Evolutionary conservation across 805 yeast species (phyloP), one percentile per base, ranked within the genome.

Genomic region (Candida sonorensis): DNA sequence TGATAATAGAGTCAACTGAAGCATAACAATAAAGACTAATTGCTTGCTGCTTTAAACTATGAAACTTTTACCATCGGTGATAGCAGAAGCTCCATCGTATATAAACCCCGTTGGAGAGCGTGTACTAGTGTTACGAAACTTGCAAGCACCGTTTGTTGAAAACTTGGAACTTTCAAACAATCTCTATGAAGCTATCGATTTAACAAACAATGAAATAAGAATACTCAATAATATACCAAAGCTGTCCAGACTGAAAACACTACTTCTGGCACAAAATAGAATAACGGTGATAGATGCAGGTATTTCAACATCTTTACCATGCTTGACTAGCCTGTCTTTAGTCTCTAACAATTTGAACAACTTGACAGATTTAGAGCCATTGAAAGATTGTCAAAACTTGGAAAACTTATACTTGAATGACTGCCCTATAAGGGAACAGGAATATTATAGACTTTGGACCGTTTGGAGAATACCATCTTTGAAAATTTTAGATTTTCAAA

Each of bases 161-260:
- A 63, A 64, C 33, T 44, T 73, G 2, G 64, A 65, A 2, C 48
- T 66, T 1, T 30, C 49, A 3, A 53, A 48, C 33, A 73, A 67
- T 51, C 60, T 48, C 25, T 62, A 57, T 51, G 78, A 67, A 38
- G 73, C 67, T 11, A 56, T 90, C 3, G 97, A 90, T 52, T 50
- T 90, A 20, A 74, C 90, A 1, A 78, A 81, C 48, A 90, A 90
- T 55, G 79, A 74, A 21, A 57, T 90, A n/a, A 55, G 66, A 1
- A 64, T 63, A 3, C 42, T 90, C 5, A 65, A 69, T 11, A 64
- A 61, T 47, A 63, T 72, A 23, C 84, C 79, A 0, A 47, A 37
- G 14, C 48, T 69, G 25, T 30, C 34, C 20, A 67, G 65, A 24
- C 47, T 72, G 31, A 66, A 65, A 27, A 70, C 80, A 0, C 45